These are phyloP conservation scores for Bertia moriformis DNA, from an alignment of 2,329 filamentous ascomycete genomes.

Conservation along the genomic window DNA sequence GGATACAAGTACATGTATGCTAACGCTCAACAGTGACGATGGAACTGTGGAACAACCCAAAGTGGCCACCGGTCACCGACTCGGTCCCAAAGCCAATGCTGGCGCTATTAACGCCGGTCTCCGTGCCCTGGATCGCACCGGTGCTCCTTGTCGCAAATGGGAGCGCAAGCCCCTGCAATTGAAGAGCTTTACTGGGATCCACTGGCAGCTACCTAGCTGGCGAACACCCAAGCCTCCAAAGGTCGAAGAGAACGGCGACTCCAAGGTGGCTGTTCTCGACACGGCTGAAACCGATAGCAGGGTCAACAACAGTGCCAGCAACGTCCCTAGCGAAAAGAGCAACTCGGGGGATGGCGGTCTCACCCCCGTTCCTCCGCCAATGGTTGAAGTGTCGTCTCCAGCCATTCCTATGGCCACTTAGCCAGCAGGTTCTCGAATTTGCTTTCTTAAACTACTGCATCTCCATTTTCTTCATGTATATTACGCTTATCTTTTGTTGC, in stretches of 20 bases:
- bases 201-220: constrained; percentile 46
- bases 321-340: constrained; percentile 1
- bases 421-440: not conserved
- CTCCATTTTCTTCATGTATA: not conserved
- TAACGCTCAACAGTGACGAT: not conserved
- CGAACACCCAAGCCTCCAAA: not conserved
- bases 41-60: not conserved
- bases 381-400: not conserved
- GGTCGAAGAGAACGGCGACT: not conserved
- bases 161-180: constrained; percentile 42
- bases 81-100: constrained; percentile 55
- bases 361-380: not conserved
- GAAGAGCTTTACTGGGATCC: constrained; percentile 50
- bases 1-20: too few relatives aligned
- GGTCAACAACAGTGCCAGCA: not conserved
- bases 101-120: constrained; percentile 58
- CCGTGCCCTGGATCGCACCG: constrained; percentile 49
- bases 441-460: not conserved
- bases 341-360: not conserved
- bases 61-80: constrained; percentile 7
- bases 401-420: not conserved
- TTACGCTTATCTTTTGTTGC: not conserved
- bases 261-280: not conserved
- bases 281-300: not conserved
- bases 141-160: constrained; percentile 52